Percentiles rank a stretch among this genome's conserved stretches.
These are phyloP conservation scores for Macrocybe sp. DNA, from an alignment of 1,284 basidiomycete genomes.

Conservation along the genomic window DNA sequence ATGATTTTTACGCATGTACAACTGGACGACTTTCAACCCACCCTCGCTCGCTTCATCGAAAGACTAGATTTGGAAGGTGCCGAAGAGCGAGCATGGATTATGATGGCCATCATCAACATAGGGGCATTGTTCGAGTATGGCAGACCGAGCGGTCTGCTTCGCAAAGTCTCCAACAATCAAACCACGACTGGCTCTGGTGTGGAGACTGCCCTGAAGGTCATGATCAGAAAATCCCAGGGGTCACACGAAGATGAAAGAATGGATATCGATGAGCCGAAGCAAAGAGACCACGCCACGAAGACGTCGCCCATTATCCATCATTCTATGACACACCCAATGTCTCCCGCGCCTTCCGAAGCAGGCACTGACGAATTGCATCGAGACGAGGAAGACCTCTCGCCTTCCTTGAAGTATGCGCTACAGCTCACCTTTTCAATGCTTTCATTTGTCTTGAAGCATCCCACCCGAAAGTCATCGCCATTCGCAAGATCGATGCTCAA, in stretches of 20 bases:
- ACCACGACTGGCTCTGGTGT: constrained; percentile 43
- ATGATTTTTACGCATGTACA: constrained; percentile 95
- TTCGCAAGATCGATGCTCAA: constrained; percentile 64
- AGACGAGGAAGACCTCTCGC: constrained; percentile 39
- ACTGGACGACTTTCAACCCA: constrained; percentile 84
- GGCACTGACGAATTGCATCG: constrained; percentile 16
- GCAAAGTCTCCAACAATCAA: constrained; percentile 20
- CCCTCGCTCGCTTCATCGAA: constrained; percentile 82
- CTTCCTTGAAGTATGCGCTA: constrained; percentile 67
- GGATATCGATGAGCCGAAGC: constrained; percentile 49
- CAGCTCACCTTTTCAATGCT: constrained; percentile 82
- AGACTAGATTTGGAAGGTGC: constrained; percentile 77
- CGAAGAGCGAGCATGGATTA: constrained; percentile 90
- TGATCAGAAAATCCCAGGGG: constrained; percentile 16
- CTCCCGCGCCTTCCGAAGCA: constrained; percentile 35
- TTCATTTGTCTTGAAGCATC: constrained; percentile 63
- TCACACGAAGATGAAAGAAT: constrained; percentile 52
- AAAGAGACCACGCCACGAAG: constrained; percentile 1
- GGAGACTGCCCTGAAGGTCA: constrained; percentile 31
- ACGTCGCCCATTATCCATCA: constrained; percentile 12
- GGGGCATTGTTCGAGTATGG: constrained; percentile 87
- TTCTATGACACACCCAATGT: constrained; percentile 18
- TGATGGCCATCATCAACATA: constrained; percentile 90
- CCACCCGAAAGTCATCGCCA: constrained; percentile 50
- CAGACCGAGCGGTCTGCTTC: constrained; percentile 65